phyloP scores from a whole-genome alignment of 345 rosid genomes.

The Draba incana region DNA sequence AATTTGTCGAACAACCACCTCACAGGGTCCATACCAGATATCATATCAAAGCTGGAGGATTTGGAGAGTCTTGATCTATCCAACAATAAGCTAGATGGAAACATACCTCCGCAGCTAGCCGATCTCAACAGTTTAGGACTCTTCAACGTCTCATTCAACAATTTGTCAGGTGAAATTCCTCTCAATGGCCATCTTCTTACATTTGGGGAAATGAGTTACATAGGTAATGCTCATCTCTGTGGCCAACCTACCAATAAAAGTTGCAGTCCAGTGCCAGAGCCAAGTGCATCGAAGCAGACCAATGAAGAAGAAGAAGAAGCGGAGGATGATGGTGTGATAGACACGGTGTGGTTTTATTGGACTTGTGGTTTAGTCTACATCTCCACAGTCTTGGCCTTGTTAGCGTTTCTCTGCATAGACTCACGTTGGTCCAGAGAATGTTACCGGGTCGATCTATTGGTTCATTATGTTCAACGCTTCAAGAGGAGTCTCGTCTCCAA shows the following conservation, averaged over 20 bases:
- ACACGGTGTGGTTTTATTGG: conserved; percentile 37
- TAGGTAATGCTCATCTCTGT: conserved; percentile 18
- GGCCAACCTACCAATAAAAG: conserved; percentile 28
- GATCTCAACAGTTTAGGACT: conserved; percentile 47
- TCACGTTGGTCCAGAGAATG: conserved; percentile 24
- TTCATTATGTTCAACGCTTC: conserved; percentile 19
- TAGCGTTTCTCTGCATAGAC: conserved; percentile 18
- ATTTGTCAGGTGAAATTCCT: conserved; percentile 74
- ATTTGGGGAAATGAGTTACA: conserved; percentile 11
- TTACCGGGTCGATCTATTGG: conserved; percentile 13
- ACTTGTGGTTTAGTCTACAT: conserved; percentile 29
- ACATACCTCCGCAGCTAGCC: conserved; percentile 59
- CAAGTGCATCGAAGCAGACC: neutral
- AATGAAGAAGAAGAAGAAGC: conserved; percentile 5
- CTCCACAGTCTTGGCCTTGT: neutral
- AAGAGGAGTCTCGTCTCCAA: neutral
- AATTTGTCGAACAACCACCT: conserved; percentile 53
- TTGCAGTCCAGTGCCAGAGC: conserved; percentile 1
- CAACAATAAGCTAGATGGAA: conserved; percentile 58
- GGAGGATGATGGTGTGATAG: conserved; percentile 16
- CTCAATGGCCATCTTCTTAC: conserved; percentile 24
- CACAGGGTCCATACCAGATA: conserved; percentile 58
- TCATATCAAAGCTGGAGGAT: conserved; percentile 50
- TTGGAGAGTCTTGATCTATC: conserved; percentile 57
- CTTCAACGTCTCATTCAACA: conserved; percentile 64